These are phyloP conservation scores for Bodo saltans DNA, from an alignment of 78 protist genomes.

Conservation along the genomic window DNA sequence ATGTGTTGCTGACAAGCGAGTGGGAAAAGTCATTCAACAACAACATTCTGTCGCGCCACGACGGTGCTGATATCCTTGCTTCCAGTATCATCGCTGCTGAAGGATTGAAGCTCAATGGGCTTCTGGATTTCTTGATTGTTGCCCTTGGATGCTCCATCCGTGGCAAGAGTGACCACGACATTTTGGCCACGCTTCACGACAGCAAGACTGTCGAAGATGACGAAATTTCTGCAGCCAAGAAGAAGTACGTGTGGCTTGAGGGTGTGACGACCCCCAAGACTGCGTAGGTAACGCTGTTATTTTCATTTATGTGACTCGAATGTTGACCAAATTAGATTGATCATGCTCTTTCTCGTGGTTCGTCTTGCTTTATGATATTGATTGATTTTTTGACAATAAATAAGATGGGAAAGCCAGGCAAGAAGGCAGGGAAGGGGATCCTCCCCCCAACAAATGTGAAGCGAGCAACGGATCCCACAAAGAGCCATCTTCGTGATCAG, in stretches of 20 bases:
- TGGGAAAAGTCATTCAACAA: not conserved
- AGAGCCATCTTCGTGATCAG: conserved; percentile 32
- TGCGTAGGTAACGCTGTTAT: not conserved
- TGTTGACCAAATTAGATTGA: not conserved
- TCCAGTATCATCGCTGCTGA: not conserved
- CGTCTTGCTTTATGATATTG: not conserved
- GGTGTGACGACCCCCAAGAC: not conserved
- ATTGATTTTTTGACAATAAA: not conserved
- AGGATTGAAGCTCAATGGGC: not conserved
- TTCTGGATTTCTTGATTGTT: not conserved
- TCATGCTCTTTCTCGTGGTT: not conserved
- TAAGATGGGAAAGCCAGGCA: not conserved
- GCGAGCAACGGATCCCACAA: not conserved
- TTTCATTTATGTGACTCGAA: not conserved
- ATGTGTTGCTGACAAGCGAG: not conserved
- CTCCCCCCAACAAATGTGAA: not conserved
- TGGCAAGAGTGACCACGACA: not conserved
- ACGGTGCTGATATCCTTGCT: not conserved
- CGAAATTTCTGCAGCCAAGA: not conserved
- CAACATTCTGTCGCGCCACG: not conserved
- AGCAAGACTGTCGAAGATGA: not conserved
- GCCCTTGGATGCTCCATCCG: not conserved
- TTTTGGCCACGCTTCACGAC: not conserved
- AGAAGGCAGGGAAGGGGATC: not conserved
- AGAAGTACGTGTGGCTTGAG: not conserved